Percentiles rank a stretch among this genome's conserved stretches.
Conservation (phyloP, 192 early-diverging fungal species). For the Globomyces pollinis-pini region DNA sequence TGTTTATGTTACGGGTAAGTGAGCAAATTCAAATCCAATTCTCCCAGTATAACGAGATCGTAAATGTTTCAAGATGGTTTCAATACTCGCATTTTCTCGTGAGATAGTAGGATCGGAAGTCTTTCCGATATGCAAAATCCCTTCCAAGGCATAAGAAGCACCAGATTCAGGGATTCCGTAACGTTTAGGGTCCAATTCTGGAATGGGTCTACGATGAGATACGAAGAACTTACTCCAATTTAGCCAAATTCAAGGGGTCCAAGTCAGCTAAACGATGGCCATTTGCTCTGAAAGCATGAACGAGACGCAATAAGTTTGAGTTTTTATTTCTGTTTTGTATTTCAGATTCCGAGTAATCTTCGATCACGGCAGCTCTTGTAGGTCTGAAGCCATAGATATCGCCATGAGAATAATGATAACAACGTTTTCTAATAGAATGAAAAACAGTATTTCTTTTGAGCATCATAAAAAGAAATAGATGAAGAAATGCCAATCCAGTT, state of each 20-base stretch:
- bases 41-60: slow-evolving; percentile 57
- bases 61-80: slow-evolving; percentile 65
- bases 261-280: slow-evolving; percentile 79
- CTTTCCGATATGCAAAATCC: slow-evolving; percentile 67
- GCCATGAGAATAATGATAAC: slow-evolving; percentile 68
- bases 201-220: too few relatives aligned
- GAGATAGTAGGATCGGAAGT: slow-evolving; percentile 30
- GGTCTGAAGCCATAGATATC: slow-evolving; percentile 85
- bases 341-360: slow-evolving; percentile 75
- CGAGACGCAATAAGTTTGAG: slow-evolving; percentile 77
- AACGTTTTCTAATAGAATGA: slow-evolving; percentile 1
- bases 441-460: too few relatives aligned
- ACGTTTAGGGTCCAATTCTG: slow-evolving; percentile 73
- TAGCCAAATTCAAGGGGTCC: slow-evolving; percentile 75
- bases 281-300: slow-evolving; percentile 59
- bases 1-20: too few relatives aligned
- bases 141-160: slow-evolving; percentile 56
- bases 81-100: slow-evolving; percentile 51
- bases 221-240: too few relatives aligned
- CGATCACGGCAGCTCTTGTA: slow-evolving; percentile 55
- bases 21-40: slow-evolving; percentile 93
- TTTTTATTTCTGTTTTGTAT: slow-evolving; percentile 75
- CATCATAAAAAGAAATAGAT: too few relatives aligned
- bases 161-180: slow-evolving; percentile 64
- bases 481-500: too few relatives aligned